Percentiles rank a stretch among this genome's conserved stretches.
These are phyloP conservation scores for Metschnikowia baotianmanensis DNA, from an alignment of 805 yeast genomes.

Conservation along the genomic window DNA sequence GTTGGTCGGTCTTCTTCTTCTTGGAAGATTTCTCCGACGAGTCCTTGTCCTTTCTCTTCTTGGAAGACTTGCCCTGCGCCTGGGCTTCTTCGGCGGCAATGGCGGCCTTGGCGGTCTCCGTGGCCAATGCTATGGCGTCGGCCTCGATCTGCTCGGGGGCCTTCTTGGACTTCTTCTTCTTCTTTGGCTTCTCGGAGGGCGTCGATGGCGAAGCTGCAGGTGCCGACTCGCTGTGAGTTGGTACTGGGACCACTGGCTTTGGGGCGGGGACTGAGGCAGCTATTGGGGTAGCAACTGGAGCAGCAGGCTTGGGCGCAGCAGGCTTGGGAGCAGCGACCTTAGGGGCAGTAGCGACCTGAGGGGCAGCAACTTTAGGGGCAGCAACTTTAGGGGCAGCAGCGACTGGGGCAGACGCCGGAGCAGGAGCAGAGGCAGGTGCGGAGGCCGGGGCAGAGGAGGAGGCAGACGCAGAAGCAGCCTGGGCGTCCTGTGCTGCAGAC, in stretches of 20 bases:
- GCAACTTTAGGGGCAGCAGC: constrained; percentile 1
- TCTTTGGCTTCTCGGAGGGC: constrained; percentile 8
- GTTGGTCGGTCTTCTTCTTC: constrained; percentile 19
- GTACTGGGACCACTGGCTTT: not conserved
- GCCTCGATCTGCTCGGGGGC: constrained; percentile 3
- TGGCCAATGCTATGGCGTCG: constrained; percentile 3
- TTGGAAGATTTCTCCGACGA: constrained; percentile 15
- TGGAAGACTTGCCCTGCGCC: constrained; percentile 14
- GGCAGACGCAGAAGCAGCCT: not conserved
- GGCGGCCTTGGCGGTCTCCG: constrained; percentile 10
- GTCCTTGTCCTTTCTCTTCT: constrained; percentile 20
- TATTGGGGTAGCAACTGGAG: not conserved
- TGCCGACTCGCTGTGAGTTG: no score
- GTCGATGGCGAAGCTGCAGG: constrained; percentile 1
- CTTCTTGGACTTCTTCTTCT: constrained; percentile 18
- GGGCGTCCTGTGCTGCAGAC: constrained; percentile 1
- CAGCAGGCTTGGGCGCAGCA: not conserved
- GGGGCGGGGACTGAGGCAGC: not conserved
- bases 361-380: no score
- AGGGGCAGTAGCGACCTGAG: no score
- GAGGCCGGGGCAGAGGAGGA: not conserved
- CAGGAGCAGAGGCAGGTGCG: no score
- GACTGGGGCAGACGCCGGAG: not conserved
- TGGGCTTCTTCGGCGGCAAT: constrained; percentile 2
- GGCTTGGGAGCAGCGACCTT: constrained; percentile 1